Base-by-base conservation (phyloP, 1,284 basidiomycete species). In the Sporisorium scitamineum region DNA sequence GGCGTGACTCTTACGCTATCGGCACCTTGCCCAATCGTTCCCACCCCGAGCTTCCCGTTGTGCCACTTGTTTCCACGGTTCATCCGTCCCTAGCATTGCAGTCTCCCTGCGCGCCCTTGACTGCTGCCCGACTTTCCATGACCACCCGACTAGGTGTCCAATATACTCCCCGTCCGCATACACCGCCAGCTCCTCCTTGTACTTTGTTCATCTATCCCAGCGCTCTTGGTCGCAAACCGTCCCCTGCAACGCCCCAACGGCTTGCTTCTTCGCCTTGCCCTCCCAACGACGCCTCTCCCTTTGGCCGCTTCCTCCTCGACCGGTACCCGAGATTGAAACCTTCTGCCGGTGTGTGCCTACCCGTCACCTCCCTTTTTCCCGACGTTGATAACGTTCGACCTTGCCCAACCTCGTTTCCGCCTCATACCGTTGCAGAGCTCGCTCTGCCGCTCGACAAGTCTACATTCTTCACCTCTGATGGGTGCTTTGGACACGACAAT, bases 131-230 rank as follows among this genome's bases (percentile, higher is more conserved):
- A 11, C 31, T 22, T 52, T 20, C 14, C 18, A 20, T 42, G 18
- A n/a, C 3, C 39, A n/a, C 39, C 34, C 16, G 52, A 27, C 41
- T 13, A 11, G n/a, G 22, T 24, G 16, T 14, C 24, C 52, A 53
- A 53, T 53, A 53, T 53, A 53, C 52, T 53, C 22, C 52, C 52
- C 52, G 52, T 53, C 52, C 34, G 52, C 52, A 39, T 53, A 22
- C 20, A 22, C 20, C 31, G 31, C 50, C 50, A 31, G 50, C 31
- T 24, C 29, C 31, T 37, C 39, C 8, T 6, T 20, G n/a, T n/a
- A 20, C 39, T 16, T 42, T 42, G 18, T 9, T 9, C 7, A 20
- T 16, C 6, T 3, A 42, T 4, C n/a, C 20, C 20, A 22, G 11
- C 32, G 20, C 18, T 4, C 14, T 34, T 32, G 32, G 10, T 34